Evolutionary conservation across 192 early-diverging fungal genomes (phyloP), one percentile per base, ranked within the genome.

Genomic region (Backusella morwellensis): DNA sequence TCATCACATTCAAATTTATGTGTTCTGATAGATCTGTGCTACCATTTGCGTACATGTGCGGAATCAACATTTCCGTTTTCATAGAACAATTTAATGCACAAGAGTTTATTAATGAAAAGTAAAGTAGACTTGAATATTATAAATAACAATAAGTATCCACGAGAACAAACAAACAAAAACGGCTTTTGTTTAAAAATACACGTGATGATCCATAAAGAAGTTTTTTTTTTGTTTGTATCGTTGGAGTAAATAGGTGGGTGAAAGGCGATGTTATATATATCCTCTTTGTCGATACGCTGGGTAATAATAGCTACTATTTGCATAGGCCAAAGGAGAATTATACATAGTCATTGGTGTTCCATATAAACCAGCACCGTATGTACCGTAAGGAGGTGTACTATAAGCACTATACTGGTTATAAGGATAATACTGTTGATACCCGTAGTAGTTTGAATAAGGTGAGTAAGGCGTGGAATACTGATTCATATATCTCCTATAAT

Each of bases 141-240:
- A 50, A 50, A n/a, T 50, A 50, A n/a, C 17, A 50, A 6, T n/a
- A 50, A 63, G 56, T 63, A 63, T 63, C 56, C 56, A 63, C 56
- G 56, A 63, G 56, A 63, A 63, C 56, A 63, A 63, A 63, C 56
- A 63, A 63, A 63, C 56, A 63, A 63, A 4, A 29, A 29, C 23
- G 23, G 23, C 4, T 9, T 29, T 29, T 63, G 23, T 63, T n/a
- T 50, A 23, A 63, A 26, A 63, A 63, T 29, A 26, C 56, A 63
- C 56, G 56, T 63, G 56, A 63, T 63, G 21, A 29, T 63, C 56
- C 21, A 63, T 4, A 63, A 63, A 29, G 11, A 21, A 21, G 9
- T 29, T 59, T 21, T 59, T 63, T 29, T 56, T 23, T 23, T 56
- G 19, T 56, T 23, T 56, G 54, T 56, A 2, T 56, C 42, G 54